These are phyloP conservation scores for Alternaria alternata DNA, from an alignment of 2,329 filamentous ascomycete species.

Conservation along the genomic window DNA sequence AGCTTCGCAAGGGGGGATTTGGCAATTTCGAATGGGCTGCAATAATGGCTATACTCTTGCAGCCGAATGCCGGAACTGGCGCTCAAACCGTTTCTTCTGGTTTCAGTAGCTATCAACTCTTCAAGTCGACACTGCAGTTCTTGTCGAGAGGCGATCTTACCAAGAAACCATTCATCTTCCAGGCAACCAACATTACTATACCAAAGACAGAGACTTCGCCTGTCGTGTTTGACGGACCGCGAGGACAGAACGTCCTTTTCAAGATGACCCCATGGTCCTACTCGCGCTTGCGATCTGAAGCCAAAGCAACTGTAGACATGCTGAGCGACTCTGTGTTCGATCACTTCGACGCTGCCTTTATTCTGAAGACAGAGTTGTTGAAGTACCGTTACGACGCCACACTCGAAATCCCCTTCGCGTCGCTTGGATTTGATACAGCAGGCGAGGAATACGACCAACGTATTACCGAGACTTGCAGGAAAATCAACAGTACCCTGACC, in stretches of 20 bases:
- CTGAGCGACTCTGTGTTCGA: slow-evolving; percentile 77
- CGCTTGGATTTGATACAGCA: slow-evolving; percentile 35
- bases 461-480: slow-evolving; percentile 56
- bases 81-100: slow-evolving; percentile 77
- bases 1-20: slow-evolving; percentile 80
- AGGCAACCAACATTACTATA: slow-evolving; percentile 47
- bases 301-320: slow-evolving; percentile 75
- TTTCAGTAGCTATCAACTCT: slow-evolving; percentile 90
- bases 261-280: slow-evolving; percentile 93
- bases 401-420: slow-evolving; percentile 51
- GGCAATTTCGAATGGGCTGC: slow-evolving; percentile 90
- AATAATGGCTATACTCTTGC: slow-evolving; percentile 80
- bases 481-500: slow-evolving; percentile 70
- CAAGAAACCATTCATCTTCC: slow-evolving; percentile 68
- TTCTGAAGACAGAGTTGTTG: slow-evolving; percentile 64
- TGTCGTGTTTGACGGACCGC: slow-evolving; percentile 77
- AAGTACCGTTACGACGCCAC: slow-evolving; percentile 65
- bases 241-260: slow-evolving; percentile 82
- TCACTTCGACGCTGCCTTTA: slow-evolving; percentile 87
- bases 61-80: slow-evolving; percentile 77
- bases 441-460: slow-evolving; percentile 37
- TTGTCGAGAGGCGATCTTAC: slow-evolving; percentile 76
- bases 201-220: slow-evolving; percentile 62
- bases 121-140: slow-evolving; percentile 93
- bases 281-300: slow-evolving; percentile 74